Percentiles rank a stretch among this genome's conserved stretches.
Conservation (phyloP, 805 yeast genomes). For the Blastobotrys muscicola region DNA sequence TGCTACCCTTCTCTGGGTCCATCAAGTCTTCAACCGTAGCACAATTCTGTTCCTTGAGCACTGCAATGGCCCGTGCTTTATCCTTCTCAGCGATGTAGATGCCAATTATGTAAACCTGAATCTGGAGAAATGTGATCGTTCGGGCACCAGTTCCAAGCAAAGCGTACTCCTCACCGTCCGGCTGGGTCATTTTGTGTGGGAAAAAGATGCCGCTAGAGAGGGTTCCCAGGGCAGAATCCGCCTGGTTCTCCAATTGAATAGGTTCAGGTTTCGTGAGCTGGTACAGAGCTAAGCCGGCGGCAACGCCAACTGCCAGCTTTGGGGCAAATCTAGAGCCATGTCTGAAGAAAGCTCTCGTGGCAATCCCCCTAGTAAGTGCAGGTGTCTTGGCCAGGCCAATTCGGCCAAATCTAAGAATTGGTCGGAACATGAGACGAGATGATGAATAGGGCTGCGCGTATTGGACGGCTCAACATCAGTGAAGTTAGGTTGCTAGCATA, state of each 20-base stretch:
- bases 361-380: no score
- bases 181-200: no score
- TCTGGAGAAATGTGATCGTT: constrained; percentile 67
- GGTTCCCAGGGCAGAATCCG: constrained; percentile 26
- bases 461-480: no score
- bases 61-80: constrained; percentile 14
- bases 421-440: no score
- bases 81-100: constrained; percentile 65
- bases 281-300: no score
- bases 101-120: constrained; percentile 85
- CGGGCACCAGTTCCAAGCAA: constrained; percentile 76
- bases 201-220: constrained; percentile 10
- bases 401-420: no score
- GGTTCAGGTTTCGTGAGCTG: not conserved
- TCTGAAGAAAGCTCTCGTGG: no score
- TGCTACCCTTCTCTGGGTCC: constrained; percentile 43
- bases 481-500: no score
- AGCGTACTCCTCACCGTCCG: constrained; percentile 32
- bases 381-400: no score
- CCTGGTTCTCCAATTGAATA: constrained; percentile 27
- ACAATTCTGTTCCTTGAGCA: constrained; percentile 11
- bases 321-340: no score
- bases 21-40: constrained; percentile 18
- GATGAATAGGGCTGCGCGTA: no score
- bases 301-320: no score